Conservation (phyloP, 768 basidiomycete genomes). For the Rhodocollybia butyracea region DNA sequence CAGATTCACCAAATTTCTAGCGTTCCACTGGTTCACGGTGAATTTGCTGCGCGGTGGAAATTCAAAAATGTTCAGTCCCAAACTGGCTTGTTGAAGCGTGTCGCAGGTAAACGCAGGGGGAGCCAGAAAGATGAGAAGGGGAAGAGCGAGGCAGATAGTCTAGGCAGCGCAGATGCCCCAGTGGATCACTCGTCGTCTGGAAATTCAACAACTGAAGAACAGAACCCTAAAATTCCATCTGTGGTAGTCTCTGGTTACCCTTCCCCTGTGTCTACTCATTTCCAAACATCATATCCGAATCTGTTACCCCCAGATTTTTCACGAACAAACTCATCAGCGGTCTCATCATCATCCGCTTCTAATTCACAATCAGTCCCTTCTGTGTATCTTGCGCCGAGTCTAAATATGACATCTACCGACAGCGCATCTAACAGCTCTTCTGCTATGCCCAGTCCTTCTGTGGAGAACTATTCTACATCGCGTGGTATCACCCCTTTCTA, state of each 20-base stretch:
- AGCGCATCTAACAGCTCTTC: neutral
- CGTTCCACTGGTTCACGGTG: conserved; percentile 68
- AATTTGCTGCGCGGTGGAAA: conserved; percentile 71
- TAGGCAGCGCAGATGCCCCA: conserved; percentile 1
- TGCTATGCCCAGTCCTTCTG: neutral
- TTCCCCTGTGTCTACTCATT: neutral
- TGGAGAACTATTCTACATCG: conserved; percentile 26
- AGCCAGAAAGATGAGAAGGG: conserved; percentile 15
- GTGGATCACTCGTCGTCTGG: neutral
- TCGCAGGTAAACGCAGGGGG: neutral
- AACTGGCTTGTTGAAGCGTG: conserved; percentile 26
- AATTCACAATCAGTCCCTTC: neutral
- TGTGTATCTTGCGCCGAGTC: neutral
- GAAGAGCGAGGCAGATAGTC: conserved; percentile 14
- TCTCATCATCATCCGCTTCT: neutral
- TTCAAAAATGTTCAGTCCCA: conserved; percentile 51
- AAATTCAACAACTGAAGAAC: neutral
- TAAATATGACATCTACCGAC: neutral
- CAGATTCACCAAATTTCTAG: conserved; percentile 65
- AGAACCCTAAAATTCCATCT: neutral
- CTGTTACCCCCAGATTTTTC: neutral
- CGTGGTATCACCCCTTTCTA: conserved; percentile 62
- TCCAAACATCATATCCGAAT: neutral
- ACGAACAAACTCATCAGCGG: neutral
- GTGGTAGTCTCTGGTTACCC: conserved; percentile 7